Base-by-base conservation (phyloP, 257 asterid species). In the Linderniella brevidens region DNA sequence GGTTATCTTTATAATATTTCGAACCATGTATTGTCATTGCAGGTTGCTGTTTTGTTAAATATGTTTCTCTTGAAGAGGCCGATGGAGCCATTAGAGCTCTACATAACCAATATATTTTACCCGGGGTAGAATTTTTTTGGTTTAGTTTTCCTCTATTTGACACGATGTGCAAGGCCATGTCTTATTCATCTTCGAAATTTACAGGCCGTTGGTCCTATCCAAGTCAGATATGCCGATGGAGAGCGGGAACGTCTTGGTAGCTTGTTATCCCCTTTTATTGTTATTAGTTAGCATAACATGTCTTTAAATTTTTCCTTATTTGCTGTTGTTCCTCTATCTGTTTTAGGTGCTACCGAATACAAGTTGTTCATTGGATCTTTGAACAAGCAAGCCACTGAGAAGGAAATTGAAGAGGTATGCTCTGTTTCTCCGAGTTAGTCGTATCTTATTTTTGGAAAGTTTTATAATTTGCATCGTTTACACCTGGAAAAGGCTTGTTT, bases 191-290 rank as follows among this genome's bases (percentile, higher is more conserved):
- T 20, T 11, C 44, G 58, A 44, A 11, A 64, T 58, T 56, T 60
- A 44, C 77, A 86, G 96, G 97, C 92, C 57, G 58, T 60, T 49
- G 93, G 90, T 65, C 97, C 97, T 45, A 70, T 87, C 62, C 97
- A 87, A 76, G 97, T 87, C 62, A 74, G 97, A 76, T 87, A 83
- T 70, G 97, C 97, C 0, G 97, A 87, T 65, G 95, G 97, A 57
- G 97, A 87, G 75, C 83, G 97, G 40, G 95, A 83, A 71, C 92
- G 97, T 37, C 86, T 87, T 65, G 97, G 97, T 87, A 79, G 52
- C 45, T 57, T 46, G 14, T 53, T 46, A 49, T 51, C 17, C 50
- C 38, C 58, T 41, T 35, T 17, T 47, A 48, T n/a, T 41, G 12
- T 54, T 37, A 49, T 16, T 17, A 42, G 48, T 37, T 19, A 17